phyloP scores from a whole-genome alignment of 139 green algal species.

The Eudorina sp. region DNA sequence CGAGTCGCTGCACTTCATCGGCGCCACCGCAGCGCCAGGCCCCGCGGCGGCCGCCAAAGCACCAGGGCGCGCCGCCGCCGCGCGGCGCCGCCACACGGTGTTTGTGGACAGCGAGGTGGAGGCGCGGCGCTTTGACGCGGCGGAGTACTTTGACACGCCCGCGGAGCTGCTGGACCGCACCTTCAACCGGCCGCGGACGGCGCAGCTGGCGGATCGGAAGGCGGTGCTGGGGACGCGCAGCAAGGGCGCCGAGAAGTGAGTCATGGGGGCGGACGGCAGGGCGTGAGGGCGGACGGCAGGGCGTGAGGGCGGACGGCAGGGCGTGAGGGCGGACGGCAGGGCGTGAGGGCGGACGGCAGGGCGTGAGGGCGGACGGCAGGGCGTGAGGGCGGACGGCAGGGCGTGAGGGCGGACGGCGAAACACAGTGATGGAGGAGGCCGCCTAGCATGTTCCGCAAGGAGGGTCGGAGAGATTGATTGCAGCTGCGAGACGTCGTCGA shows the following conservation, averaged over 20 bases:
- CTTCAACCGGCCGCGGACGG: slow-evolving; percentile 84
- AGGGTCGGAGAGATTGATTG: too few species aligned
- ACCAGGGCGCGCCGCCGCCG: not conserved
- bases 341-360: too few species aligned
- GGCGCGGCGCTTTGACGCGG: slow-evolving; percentile 80
- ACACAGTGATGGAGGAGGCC: too few species aligned
- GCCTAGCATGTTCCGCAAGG: too few species aligned
- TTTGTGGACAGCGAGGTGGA: slow-evolving; percentile 62
- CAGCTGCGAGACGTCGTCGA: too few species aligned
- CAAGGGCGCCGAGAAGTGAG: slow-evolving; percentile 57
- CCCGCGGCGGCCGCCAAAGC: not conserved
- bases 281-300: too few species aligned
- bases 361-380: too few species aligned
- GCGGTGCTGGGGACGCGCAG: not conserved
- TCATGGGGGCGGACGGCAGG: not conserved
- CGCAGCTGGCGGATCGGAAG: slow-evolving; percentile 51
- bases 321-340: too few species aligned
- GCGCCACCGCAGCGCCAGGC: slow-evolving; percentile 50
- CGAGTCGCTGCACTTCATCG: slow-evolving; percentile 89
- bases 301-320: too few species aligned
- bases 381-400: too few species aligned
- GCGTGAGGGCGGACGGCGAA: too few species aligned
- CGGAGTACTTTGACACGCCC: slow-evolving; percentile 85
- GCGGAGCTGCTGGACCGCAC: slow-evolving; percentile 79
- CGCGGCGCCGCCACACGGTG: slow-evolving; percentile 50